A percentile compares a stretch with the other conserved stretches of the same genome.
phyloP scores from a whole-genome alignment of 2,329 filamentous ascomycete genomes.

The Colletotrichum sp. region DNA sequence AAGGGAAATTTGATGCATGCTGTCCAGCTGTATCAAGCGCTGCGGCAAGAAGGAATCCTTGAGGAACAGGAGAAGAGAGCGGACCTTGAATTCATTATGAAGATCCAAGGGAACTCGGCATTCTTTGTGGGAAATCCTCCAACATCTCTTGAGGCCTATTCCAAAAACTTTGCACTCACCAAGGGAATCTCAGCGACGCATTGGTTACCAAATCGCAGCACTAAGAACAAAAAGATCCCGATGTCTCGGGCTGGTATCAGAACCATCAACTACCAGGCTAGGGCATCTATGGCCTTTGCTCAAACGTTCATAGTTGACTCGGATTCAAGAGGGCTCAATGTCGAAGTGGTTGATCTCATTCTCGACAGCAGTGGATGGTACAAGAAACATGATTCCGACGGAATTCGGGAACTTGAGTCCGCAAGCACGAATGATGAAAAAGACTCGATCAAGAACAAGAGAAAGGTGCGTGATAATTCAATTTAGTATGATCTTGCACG shows the following conservation, averaged over 20 bases:
- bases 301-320: background rate
- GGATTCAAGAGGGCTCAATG: background rate
- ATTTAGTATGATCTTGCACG: background rate
- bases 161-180: slow-evolving; percentile 26
- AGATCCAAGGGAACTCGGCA: slow-evolving; percentile 18
- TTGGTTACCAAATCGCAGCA: slow-evolving; percentile 18
- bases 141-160: slow-evolving; percentile 24
- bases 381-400: background rate
- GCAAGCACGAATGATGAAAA: background rate
- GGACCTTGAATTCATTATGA: background rate
- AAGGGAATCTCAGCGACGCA: slow-evolving; percentile 24
- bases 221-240: background rate
- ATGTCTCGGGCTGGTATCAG: slow-evolving; percentile 11
- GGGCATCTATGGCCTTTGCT: background rate
- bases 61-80: slow-evolving; percentile 18
- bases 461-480: background rate
- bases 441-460: background rate
- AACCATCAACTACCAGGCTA: slow-evolving; percentile 20
- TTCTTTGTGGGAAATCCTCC: slow-evolving; percentile 27
- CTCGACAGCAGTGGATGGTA: background rate
- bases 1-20: slow-evolving; percentile 22
- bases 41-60: slow-evolving; percentile 23
- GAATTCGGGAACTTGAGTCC: background rate
- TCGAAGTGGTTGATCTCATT: background rate
- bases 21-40: slow-evolving; percentile 27